Base-by-base conservation (phyloP, 1,139 yeast genomes). In the Kodamaea arcana region DNA sequence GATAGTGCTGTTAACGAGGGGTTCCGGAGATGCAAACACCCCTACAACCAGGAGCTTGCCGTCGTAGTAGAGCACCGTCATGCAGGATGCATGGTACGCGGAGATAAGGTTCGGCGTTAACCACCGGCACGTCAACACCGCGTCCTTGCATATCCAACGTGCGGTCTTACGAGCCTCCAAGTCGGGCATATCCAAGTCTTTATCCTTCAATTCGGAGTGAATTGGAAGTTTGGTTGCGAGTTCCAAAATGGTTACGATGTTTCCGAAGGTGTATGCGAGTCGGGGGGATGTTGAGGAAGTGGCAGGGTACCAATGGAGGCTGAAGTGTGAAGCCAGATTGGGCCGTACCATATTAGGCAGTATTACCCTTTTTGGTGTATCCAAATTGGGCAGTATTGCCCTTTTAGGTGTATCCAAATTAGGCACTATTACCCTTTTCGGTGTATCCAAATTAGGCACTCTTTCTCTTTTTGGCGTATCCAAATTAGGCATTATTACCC, bases 181-280 rank as follows among this genome's bases (percentile, higher is more conserved):
- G 31, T 50, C 46, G 2, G 70, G 65, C 3, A 64, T 39, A 1
- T 54, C 60, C 37, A 58, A 65, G 42, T 69, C 71, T 31, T 66
- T 65, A 34, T 71, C 69, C 31, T 62, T 64, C 10, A 64, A 42
- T 15, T 64, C 67, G n/a, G 54, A 50, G 71, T 68, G 9, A 67
- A 42, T 2, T 53, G 39, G 2, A 46, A 22, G 31, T 42, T 62
- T 62, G 26, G 60, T 59, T 1, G 83, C 52, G 6, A 18, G 22
- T 42, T 82, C 86, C 18, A 81, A 45, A 1, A 84, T 55, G 0
- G 78, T 71, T 32, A 84, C 48, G 11, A 66, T 65, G 43, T 78
- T 78, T 16, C 77, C 67, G 84, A 88, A 83, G 25, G 83, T 64
- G 48, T 78, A 83, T 0, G 84, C 90, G 28, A 86, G 55, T 39